Evolutionary conservation across 2,329 filamentous ascomycete species (phyloP), one percentile per base, ranked within the genome.

Genomic region (Fusarium devonianum): DNA sequence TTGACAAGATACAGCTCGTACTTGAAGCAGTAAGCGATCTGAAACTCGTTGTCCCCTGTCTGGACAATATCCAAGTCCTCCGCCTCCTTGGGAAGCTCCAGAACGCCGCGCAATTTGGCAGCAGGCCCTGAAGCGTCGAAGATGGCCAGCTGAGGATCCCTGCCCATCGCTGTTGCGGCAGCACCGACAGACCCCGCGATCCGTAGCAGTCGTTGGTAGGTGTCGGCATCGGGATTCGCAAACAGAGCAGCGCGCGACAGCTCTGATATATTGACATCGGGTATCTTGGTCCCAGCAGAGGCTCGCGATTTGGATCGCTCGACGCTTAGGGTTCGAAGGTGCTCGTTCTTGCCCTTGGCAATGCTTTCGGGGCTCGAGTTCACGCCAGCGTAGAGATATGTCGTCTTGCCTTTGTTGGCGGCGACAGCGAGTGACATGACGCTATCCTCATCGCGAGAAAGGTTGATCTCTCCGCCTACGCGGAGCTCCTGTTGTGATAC

Each of bases 361-460:
- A 92, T 80, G 49, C 91, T 86, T 5, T 80, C 81, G 35, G 85
- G 79, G 49, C 87, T 88, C 50, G 90, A 92, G 71, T 96, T 97
- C 74, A 96, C 87, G 43, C 92, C 92, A 18, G 92, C 90, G 59
- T 89, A 86, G 42, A 75, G 34, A 32, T 78, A 69, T 17, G 81
- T 83, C 36, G 67, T 77, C 63, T 79, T 85, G 39, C 75, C 77
- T 72, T 76, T 82, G 71, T 66, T 80, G 67, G 75, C 81, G 58
- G 90, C 85, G 41, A 88, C 83, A 30, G 86, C 90, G 38, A 97
- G 79, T 44, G 89, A 92, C 58, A 88, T 91, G 49, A 96, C 90
- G 47, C 89, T 95, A 73, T 97, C 93, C 75, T 97, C 92, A 67
- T 92, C 85, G 62, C 85, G 82, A 54, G 89, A 89, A 37, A 96